Conservation (phyloP, 768 basidiomycete species). For the Pisolithus marmoratus region DNA sequence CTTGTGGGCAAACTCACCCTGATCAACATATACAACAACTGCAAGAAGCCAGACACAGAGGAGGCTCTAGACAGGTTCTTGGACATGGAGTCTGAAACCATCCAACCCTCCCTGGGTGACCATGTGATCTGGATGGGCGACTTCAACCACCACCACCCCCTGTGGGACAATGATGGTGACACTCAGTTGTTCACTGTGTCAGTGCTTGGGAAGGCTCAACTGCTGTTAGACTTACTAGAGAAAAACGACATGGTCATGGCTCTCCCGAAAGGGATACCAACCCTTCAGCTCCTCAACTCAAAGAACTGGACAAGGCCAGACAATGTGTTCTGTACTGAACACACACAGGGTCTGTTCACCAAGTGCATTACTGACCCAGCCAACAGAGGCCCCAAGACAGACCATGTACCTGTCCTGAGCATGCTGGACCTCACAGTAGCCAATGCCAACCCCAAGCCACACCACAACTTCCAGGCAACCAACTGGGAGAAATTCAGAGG, state of each 20-base stretch:
- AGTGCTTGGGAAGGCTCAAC: not conserved
- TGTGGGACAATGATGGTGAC: constrained; percentile 14
- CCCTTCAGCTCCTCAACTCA: not conserved
- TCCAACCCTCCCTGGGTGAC: not conserved
- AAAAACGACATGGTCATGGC: constrained; percentile 4
- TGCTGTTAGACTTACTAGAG: constrained; percentile 3
- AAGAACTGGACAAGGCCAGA: constrained; percentile 8
- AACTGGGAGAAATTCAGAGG: constrained; percentile 8
- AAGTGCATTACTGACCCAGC: not conserved
- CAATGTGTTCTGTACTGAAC: constrained; percentile 6
- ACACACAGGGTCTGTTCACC: not conserved
- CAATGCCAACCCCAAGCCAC: too few species aligned
- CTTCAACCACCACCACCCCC: constrained; percentile 22
- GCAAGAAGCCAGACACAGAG: not conserved
- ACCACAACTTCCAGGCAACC: constrained; percentile 1
- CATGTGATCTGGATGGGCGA: constrained; percentile 20
- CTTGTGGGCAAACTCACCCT: constrained; percentile 2
- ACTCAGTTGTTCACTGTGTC: constrained; percentile 5
- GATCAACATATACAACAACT: constrained; percentile 12
- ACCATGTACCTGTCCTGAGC: constrained; percentile 6
- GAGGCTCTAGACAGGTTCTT: not conserved
- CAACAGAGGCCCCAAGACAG: not conserved
- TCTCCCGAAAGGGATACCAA: constrained; percentile 3
- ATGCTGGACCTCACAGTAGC: not conserved
- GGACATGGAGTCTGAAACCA: rapidly evolving